Evolutionary conservation across 1,284 basidiomycete genomes (phyloP), one percentile per base, ranked within the genome.

Genomic region (Vanrija sp.): DNA sequence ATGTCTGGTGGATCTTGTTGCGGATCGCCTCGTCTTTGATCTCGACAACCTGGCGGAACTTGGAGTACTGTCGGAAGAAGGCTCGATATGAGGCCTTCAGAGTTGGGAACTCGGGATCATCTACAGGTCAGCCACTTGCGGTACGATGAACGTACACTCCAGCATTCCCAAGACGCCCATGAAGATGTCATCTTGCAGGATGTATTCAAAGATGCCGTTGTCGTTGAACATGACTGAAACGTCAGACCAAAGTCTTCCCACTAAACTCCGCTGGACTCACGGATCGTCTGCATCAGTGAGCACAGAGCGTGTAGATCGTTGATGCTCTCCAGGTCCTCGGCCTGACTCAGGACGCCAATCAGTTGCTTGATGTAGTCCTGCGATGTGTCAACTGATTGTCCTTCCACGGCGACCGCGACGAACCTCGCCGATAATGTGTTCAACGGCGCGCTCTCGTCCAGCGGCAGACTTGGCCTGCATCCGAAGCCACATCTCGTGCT

Each of bases 81-180:
- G 94, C 85, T 46, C 95, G 91, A 72, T 97, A 98, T 63, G 93
- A 91, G 43, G 95, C 96, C 77, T 98, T 98, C 76, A 95, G 85
- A 15, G 79, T 81, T 10, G 95, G 95, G 71, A 95, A 98, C 65
- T 98, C 95, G 56, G 95, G 94, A 68, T 97, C 95, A 74, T 98
- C 92, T 95, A 70, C 39, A n/a, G 3, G 23, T 55, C 27, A 53
- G 53, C 24, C 9, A 9, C 27, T 12, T 52, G 41, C 20, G 47
- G 12, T 12, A 6, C 3, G 8, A 41, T 47, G 38, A 43, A 80
- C 89, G 59, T 66, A 94, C 92, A 98, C 81, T 99, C 95, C 60
- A 99, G 84, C 81, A 98, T 96, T 51, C 94, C 93, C 24, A 95
- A 84, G 27, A 97, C 89, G 50, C 89, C 91, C 62, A 88, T 82